Base-by-base conservation (phyloP, 306 rosid species). In the Vigna trinervia region DNA sequence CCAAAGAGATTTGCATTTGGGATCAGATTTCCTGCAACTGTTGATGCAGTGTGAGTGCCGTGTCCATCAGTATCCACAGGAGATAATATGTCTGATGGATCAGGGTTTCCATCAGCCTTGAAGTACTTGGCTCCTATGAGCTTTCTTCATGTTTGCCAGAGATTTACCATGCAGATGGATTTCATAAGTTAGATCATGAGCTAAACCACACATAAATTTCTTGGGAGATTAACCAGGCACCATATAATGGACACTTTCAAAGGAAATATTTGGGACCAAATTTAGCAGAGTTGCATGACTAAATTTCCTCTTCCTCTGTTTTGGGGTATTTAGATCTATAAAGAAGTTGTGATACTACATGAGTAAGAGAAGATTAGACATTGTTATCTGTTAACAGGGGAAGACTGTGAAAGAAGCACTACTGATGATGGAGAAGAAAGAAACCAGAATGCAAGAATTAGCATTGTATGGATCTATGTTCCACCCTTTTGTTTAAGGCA, bases 21-120 rank as follows among this genome's bases (percentile, higher is more conserved):
- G 8, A 95, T 83, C 1, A 36, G 66, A 45, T 79, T 87, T 30
- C 99, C 99, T 4, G 91, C 87, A 0, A 85, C 83, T 10, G 92
- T 95, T 0, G 99, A 92, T 4, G 99, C 83, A 3, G 99, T 95
- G 78, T 95, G 99, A 56, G 94, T 90, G 9, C 99, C 99, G 17
- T 95, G 99, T 30, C 99, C 99, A 4, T 87, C 84, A 38, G 72
- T 57, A 30, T 95, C 99, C 76, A 95, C 11, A 0, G 99, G 97
- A 4, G 99, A 92, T 19, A 84, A 48, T 57, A 85, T 84, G 71
- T 95, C 99, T 0, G 26, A 54, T 26, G 90, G 87, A 47, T 85
- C 94, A n/a, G 66, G 54, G 56, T 1, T 56, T 32, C 85, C 86
- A 67, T 95, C 99, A 11, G 90, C 93, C 78, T 92, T 95, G 89